phyloP scores from a whole-genome alignment of 768 basidiomycete species.

The Peribolospora baueri region DNA sequence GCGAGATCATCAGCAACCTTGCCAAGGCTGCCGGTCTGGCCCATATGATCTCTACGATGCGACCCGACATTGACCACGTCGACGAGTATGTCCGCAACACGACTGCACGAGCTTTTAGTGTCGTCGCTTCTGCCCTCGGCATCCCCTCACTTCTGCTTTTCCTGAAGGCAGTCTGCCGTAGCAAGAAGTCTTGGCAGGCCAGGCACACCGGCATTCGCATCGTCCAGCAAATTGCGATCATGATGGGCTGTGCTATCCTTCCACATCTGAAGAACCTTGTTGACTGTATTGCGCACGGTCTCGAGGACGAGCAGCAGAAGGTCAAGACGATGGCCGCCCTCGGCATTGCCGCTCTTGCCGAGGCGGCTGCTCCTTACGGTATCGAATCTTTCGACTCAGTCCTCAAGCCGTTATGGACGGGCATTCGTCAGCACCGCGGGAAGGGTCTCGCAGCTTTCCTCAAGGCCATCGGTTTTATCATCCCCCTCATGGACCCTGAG shows the following conservation, averaged over 20 bases:
- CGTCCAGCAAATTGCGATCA: constrained; percentile 96
- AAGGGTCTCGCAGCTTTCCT: constrained; percentile 86
- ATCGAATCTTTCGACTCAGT: constrained; percentile 99
- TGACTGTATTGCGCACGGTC: constrained; percentile 77
- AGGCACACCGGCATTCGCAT: constrained; percentile 98
- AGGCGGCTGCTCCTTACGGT: constrained; percentile 93
- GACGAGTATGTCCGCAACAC: constrained; percentile 99
- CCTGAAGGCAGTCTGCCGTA: constrained; percentile 91
- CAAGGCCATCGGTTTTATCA: constrained; percentile 97
- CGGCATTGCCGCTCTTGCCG: constrained; percentile 75
- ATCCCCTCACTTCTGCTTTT: constrained; percentile 94
- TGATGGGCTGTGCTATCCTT: constrained; percentile 98
- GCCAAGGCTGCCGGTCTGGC: constrained; percentile 97
- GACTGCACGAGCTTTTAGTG: constrained; percentile 88
- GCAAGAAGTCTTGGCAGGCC: constrained; percentile 99
- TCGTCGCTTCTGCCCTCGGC: constrained; percentile 92
- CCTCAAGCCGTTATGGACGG: constrained; percentile 76
- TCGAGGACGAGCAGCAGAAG: constrained; percentile 86
- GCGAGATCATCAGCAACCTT: constrained; percentile 95
- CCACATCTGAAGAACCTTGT: constrained; percentile 92
- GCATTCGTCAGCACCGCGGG: constrained; percentile 81
- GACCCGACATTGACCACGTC: constrained; percentile 96
- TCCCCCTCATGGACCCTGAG: constrained; percentile 98
- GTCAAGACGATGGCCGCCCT: constrained; percentile 89
- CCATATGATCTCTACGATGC: constrained; percentile 99